Evolutionary conservation across 306 rosid species (phyloP).

Genomic region (Bauhinia variegata): DNA sequence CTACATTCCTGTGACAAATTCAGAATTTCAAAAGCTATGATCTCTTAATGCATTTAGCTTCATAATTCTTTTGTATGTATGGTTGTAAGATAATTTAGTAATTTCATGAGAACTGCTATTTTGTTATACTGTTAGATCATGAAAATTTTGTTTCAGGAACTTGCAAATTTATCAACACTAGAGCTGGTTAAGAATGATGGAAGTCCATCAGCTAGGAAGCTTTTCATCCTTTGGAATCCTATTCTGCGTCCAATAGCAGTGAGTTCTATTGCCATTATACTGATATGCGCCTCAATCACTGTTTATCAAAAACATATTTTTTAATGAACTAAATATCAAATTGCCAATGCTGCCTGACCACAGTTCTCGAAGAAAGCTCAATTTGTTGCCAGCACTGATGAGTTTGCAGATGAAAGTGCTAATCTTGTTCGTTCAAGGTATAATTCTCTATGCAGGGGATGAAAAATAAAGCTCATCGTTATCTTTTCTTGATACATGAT

Average conservation of each 20-base stretch:
- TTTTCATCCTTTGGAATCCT: conserved; percentile 92
- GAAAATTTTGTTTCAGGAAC: conserved; percentile 61
- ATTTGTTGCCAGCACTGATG: conserved; percentile 31
- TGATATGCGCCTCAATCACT: no score
- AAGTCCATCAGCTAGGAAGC: conserved; percentile 88
- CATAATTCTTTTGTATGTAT: conserved; percentile 16
- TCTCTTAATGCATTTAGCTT: conserved; percentile 2
- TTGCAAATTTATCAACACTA: conserved; percentile 70
- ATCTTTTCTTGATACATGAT: background rate
- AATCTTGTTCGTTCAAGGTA: conserved; percentile 67
- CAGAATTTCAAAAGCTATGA: background rate
- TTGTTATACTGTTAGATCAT: conserved; percentile 17
- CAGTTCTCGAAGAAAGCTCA: conserved; percentile 48
- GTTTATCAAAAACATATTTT: no score
- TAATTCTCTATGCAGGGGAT: conserved; percentile 6
- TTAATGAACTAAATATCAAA: no score
- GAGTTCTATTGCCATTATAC: no score
- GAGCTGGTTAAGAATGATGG: conserved; percentile 93
- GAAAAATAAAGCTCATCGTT: conserved; percentile 7
- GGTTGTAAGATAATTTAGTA: conserved; percentile 18
- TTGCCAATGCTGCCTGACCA: conserved; percentile 29
- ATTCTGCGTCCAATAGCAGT: conserved; percentile 46
- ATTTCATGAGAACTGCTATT: conserved; percentile 13
- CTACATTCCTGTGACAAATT: no score
- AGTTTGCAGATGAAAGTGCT: conserved; percentile 45